Base-by-base conservation (phyloP, 2,329 filamentous ascomycete species). In the Ascochyta koolunga region DNA sequence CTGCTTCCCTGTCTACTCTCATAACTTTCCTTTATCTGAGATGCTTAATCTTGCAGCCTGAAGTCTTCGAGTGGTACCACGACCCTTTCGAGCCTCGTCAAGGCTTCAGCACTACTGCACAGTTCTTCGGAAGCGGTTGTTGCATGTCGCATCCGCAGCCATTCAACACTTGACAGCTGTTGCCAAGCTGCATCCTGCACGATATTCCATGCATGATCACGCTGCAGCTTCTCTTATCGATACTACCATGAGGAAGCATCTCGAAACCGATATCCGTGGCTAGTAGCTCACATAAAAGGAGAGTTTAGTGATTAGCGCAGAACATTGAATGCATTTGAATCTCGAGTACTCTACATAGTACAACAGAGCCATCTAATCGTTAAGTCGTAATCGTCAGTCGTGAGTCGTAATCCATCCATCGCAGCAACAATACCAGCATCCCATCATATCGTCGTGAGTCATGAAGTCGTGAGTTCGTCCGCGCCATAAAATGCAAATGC, bases 121-220 rank as follows among this genome's bases (percentile, higher is more conserved):
- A 22, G 35, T 31, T 49, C 36, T 33, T 44, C 41, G 48, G 44
- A 27, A 39, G 35, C 33, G 44, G 42, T 21, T 21, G 35, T 38
- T n/a, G 39, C 29, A 15, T 29, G 35, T 9, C 48, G 36, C 47
- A 47, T 44, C 47, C 43, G 24, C 39, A 61, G 57, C 68, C 67
- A 71, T 41, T 70, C 59, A 65, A 22, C 27, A 50, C 44, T 37
- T 58, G 66, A 65, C 68, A 72, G 61, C 64, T 70, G 65, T 54
- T 62, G 43, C 46, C 52, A 50, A 54, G 45, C 40, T 58, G 56
- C 62, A 61, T 52, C 29, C 24, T 60, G 61, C 53, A 57, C 39
- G 36, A 36, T 19, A 18, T 13, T 56, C 40, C 42, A 48, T 32
- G 39, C 39, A 59, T 58, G 56, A 51, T 37, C 31, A 21, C 16